Conservation (phyloP, 352 stramenopile species). For the Phytopythium helicoides region DNA sequence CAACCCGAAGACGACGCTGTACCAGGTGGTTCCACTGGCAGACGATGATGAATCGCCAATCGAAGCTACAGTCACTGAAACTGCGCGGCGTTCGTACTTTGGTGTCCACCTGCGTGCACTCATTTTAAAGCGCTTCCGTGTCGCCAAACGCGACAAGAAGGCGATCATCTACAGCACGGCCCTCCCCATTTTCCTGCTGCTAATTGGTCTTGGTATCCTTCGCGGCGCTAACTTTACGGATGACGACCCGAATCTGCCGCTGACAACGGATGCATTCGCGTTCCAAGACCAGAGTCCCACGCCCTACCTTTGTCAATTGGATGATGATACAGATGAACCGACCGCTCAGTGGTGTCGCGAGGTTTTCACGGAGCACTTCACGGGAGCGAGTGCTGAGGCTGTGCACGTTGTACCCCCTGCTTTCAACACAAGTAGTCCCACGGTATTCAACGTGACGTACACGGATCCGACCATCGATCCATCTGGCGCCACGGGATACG, state of each 20-base stretch:
- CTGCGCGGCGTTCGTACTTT: slow-evolving; percentile 18
- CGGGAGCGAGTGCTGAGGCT: slow-evolving; percentile 25
- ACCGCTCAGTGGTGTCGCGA: slow-evolving; percentile 32
- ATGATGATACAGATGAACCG: slow-evolving; percentile 5
- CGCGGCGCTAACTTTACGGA: slow-evolving; percentile 30
- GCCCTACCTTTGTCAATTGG: slow-evolving; percentile 39
- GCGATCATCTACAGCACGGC: slow-evolving; percentile 55
- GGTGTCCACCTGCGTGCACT: slow-evolving; percentile 40
- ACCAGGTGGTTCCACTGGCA: slow-evolving; percentile 2
- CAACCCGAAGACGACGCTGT: slow-evolving; percentile 2
- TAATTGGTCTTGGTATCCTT: slow-evolving; percentile 51
- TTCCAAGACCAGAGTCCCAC: slow-evolving; percentile 31
- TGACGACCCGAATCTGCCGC: slow-evolving; percentile 35
- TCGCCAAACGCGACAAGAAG: slow-evolving; percentile 61
- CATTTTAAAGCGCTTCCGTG: slow-evolving; percentile 55
- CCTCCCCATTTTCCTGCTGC: slow-evolving; percentile 50
- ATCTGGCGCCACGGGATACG: slow-evolving; percentile 41
- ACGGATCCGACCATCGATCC: slow-evolving; percentile 43
- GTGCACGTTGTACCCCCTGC: slow-evolving; percentile 21
- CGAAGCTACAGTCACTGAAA: slow-evolving; percentile 9
- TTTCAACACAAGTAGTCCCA: slow-evolving; percentile 38
- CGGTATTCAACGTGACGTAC: slow-evolving; percentile 54
- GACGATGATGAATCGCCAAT: too few species aligned
- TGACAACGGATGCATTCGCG: slow-evolving; percentile 19
- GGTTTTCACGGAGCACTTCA: slow-evolving; percentile 35